A percentile compares a stretch with the other conserved stretches of the same genome.
phyloP scores from a whole-genome alignment of 352 stramenopile genomes.

The Phytophthora brassicae region DNA sequence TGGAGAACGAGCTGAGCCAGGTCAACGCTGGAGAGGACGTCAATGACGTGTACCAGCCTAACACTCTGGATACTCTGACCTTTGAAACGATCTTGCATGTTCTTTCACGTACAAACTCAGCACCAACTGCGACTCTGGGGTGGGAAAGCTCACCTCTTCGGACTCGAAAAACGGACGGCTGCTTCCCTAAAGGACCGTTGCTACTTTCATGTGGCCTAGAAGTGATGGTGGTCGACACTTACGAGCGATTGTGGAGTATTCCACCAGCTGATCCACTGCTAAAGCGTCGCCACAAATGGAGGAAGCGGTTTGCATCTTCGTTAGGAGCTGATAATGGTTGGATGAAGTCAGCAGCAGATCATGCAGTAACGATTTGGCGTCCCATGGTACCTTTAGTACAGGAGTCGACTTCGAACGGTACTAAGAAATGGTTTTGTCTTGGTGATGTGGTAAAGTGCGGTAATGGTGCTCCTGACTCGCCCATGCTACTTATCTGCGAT shows the following conservation, averaged over 20 bases:
- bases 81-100: slow-evolving; percentile 83
- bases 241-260: slow-evolving; percentile 83
- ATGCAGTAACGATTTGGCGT: slow-evolving; percentile 75
- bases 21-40: slow-evolving; percentile 14
- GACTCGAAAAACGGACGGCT: slow-evolving; percentile 40
- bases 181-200: slow-evolving; percentile 76
- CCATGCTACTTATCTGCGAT: slow-evolving; percentile 67
- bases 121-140: slow-evolving; percentile 30
- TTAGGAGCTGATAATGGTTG: slow-evolving; percentile 22
- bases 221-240: slow-evolving; percentile 70
- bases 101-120: slow-evolving; percentile 61
- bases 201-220: slow-evolving; percentile 69
- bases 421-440: slow-evolving; percentile 64
- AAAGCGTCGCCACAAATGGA: slow-evolving; percentile 83
- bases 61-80: slow-evolving; percentile 63
- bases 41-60: slow-evolving; percentile 17
- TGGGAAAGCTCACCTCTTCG: slow-evolving; percentile 55
- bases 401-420: slow-evolving; percentile 25
- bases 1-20: slow-evolving; percentile 16
- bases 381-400: slow-evolving; percentile 46
- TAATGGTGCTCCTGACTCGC: slow-evolving; percentile 53
- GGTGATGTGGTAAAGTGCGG: slow-evolving; percentile 72
- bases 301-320: slow-evolving; percentile 43
- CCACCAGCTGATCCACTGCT: slow-evolving; percentile 76
- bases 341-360: slow-evolving; percentile 52